Base-by-base conservation (phyloP, 768 basidiomycete species). In the Tylopilus subfusipes region DNA sequence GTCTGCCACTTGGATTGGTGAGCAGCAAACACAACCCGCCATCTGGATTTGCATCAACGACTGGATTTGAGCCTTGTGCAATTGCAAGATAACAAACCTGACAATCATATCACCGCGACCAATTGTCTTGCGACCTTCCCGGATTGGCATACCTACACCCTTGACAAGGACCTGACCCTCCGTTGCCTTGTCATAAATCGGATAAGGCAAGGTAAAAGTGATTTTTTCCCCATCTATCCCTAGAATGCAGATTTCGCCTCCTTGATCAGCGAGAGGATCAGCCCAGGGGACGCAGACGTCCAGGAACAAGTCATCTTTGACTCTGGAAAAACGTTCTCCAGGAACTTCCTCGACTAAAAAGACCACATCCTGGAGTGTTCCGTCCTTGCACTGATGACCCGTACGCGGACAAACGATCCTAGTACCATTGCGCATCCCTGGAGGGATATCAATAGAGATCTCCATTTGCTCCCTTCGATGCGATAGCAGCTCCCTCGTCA, bases 131-230 rank as follows among this genome's bases (percentile, higher is more conserved):
- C 81, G 78, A 29, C 77, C 71, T n/a, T 79, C 74, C 52, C 80
- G 71, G 42, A 83, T 73, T 38, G 84, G 84, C 86, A 88, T 88
- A n/a, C 86, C 86, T 50, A 80, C 82, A 39, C 82, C 84, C 62
- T 73, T 74, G 50, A 85, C 71, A 38, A 76, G 71, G 40, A 76
- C 67, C 54, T 78, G 75, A 16, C 82, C 84, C 48, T 75, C 77
- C 50, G 80, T 70, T 5, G 69, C 71, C 60, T 76, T 76, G 58
- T 80, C 78, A 48, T 72, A 66, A 59, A 78, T 73, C 39, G 79
- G 75, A 57, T 78, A 78, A 53, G 85, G 82, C 51, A 87, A 76
- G 33, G 71, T 66, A 40, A 86, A 69, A 4, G 68, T 65, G 38
- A 83, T 72, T 38, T 78, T 73, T 57, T 81, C 72, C n/a, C 82